Percentiles rank a stretch among this genome's conserved stretches.
phyloP scores from a whole-genome alignment of 495 filamentous ascomycete genomes.

The Aspergillus wentii region DNA sequence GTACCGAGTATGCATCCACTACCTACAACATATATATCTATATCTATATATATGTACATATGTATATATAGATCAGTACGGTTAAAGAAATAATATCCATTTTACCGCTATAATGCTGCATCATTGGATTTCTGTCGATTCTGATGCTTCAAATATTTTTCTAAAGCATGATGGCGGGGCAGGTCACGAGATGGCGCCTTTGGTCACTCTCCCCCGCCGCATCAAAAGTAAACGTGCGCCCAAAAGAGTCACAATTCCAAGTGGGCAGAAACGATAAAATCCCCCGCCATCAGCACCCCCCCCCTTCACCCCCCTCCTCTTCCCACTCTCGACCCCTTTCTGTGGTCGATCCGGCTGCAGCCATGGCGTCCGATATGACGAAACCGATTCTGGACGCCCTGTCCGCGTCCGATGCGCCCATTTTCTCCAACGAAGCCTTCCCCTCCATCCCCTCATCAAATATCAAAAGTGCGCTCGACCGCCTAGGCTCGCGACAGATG shows the following conservation, averaged over 20 bases:
- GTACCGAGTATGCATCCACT: neutral
- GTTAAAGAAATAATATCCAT: neutral
- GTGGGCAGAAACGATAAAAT: slow-evolving; percentile 15
- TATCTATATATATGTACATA: too few relatives aligned
- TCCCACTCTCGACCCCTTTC: slow-evolving; percentile 8
- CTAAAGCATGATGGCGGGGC: slow-evolving; percentile 14
- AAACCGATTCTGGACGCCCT: slow-evolving; percentile 62
- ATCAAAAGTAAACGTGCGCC: slow-evolving; percentile 12
- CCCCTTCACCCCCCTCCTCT: slow-evolving; percentile 6
- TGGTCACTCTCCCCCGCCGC: slow-evolving; percentile 14
- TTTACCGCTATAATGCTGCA: neutral
- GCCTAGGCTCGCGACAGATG: slow-evolving; percentile 80
- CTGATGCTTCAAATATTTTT: too few relatives aligned
- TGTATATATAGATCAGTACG: neutral
- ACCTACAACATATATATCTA: neutral
- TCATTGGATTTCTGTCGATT: too few relatives aligned
- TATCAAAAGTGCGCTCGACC: slow-evolving; percentile 82
- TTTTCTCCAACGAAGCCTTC: slow-evolving; percentile 74
- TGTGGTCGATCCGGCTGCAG: slow-evolving; percentile 29
- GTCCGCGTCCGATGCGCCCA: slow-evolving; percentile 54
- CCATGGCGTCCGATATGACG: slow-evolving; percentile 60
- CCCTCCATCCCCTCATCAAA: slow-evolving; percentile 62
- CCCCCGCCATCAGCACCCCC: slow-evolving; percentile 12
- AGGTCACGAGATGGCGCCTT: slow-evolving; percentile 17
- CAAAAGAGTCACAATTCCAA: slow-evolving; percentile 23